Base-by-base conservation (phyloP, 441 rosid genomes). In the Adansonia gregorii region DNA sequence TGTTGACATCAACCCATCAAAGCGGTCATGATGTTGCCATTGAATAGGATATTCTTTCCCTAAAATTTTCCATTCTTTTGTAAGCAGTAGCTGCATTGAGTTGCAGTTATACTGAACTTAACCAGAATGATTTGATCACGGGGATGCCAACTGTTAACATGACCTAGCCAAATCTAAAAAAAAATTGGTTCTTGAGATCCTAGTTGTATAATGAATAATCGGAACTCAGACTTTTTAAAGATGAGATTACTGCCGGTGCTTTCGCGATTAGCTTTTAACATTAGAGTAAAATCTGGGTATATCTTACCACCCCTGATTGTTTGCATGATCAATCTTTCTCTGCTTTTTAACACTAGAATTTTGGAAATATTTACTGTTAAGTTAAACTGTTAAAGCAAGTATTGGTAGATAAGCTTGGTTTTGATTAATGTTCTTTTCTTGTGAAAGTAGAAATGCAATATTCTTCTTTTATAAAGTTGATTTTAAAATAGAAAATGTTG, bases 371-470 rank as follows among this genome's bases (percentile, higher is more conserved):
- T 66, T 66, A 14, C 35, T 41, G 24, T 22, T 3, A 39, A 17
- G 70, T 20, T 66, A 66, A 17, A 65, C n/a, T 9, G 70, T 20
- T 66, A 66, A 17, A 65, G 12, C 35, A 19, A 71, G 67, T 64
- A 19, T 31, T 64, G 5, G 5, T 64, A 52, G 49, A n/a, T 27
- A 54, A 55, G 75, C 27, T 72, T 72, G 22, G 52, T 39, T 19
- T 19, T 54, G 31, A 15, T 72, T n/a, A 9, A 68, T 17, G 9
- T 49, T 41, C n/a, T 35, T n/a, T 27, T 27, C 17, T 52, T 63
- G n/a, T 43, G 72, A 20, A 43, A 43, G 15, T 27, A 4, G 20
- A 20, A 19, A 9, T 17, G 10, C 39, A 15, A 72, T 48, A 8
- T 72, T 24, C 5, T 54, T 27, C 3, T 52, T 17, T 24, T 35